Percentiles rank a stretch among this genome's conserved stretches.
phyloP scores from a whole-genome alignment of 345 rosid species.

The Aegle marmelos region DNA sequence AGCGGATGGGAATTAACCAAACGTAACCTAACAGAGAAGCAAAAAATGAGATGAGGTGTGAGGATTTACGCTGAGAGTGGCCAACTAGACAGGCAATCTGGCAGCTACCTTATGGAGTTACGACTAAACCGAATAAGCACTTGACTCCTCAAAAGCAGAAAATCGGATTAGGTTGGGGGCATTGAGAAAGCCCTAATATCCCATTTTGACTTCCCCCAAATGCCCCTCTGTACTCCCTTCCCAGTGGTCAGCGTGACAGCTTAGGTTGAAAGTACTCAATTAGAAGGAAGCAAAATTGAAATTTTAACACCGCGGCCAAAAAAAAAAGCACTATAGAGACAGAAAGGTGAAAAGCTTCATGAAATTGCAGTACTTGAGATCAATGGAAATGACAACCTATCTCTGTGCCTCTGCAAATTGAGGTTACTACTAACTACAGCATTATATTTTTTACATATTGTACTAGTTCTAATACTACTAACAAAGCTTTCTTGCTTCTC shows the following conservation, averaged over 20 bases:
- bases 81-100: neutral
- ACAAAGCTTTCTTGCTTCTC: slow-evolving; percentile 11
- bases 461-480: neutral
- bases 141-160: neutral
- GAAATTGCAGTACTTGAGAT: slow-evolving; percentile 3
- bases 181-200: neutral
- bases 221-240: neutral
- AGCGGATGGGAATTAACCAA: slow-evolving; percentile 1
- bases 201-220: neutral
- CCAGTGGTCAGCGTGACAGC: neutral
- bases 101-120: slow-evolving; percentile 6
- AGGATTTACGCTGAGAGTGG: neutral
- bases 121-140: neutral
- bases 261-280: neutral
- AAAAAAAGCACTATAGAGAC: neutral
- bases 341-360: neutral
- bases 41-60: neutral
- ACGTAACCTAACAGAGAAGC: neutral
- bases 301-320: no score
- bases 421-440: slow-evolving; percentile 1
- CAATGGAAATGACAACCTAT: slow-evolving; percentile 1
- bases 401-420: slow-evolving; percentile 3
- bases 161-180: slow-evolving; percentile 5
- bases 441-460: neutral
- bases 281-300: no score